phyloP scores from a whole-genome alignment of 305 asterid species.

The Solanum hybrid region DNA sequence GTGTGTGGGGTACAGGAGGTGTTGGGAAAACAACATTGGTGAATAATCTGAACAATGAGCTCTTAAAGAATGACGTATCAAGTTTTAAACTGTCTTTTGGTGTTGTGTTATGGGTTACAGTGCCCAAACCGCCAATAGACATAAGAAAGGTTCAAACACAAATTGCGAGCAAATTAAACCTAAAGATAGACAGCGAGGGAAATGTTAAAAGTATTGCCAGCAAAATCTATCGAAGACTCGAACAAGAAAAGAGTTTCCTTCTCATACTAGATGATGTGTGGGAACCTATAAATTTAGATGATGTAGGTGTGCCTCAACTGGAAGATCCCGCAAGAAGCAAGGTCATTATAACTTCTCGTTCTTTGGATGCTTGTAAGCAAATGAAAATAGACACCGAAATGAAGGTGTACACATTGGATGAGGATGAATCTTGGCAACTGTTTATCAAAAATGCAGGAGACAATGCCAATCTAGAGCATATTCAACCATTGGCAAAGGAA shows the following conservation, averaged over 20 bases:
- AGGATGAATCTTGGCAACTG: conserved; percentile 14
- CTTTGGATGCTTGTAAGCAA: background rate
- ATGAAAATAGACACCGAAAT: background rate
- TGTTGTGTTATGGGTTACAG: background rate
- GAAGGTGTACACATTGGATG: background rate
- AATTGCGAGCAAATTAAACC: background rate
- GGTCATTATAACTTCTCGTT: background rate
- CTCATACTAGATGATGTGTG: background rate
- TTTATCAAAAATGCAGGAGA: conserved; percentile 2
- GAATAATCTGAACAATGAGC: background rate
- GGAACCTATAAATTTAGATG: background rate
- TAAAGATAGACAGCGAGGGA: background rate
- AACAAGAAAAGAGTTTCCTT: background rate
- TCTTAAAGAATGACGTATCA: background rate
- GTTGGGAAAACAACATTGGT: background rate
- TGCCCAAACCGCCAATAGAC: background rate
- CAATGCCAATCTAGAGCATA: background rate
- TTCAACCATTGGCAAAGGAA: conserved; percentile 4
- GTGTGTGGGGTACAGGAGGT: background rate
- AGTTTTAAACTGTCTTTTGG: background rate
- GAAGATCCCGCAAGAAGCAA: background rate
- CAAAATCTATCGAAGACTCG: background rate
- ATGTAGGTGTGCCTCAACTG: background rate
- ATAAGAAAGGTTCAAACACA: background rate
- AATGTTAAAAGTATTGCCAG: background rate